A percentile compares a stretch with the other conserved stretches of the same genome.
Conservation (phyloP, 1,284 basidiomycete genomes). For the Cystobasidium sp. region DNA sequence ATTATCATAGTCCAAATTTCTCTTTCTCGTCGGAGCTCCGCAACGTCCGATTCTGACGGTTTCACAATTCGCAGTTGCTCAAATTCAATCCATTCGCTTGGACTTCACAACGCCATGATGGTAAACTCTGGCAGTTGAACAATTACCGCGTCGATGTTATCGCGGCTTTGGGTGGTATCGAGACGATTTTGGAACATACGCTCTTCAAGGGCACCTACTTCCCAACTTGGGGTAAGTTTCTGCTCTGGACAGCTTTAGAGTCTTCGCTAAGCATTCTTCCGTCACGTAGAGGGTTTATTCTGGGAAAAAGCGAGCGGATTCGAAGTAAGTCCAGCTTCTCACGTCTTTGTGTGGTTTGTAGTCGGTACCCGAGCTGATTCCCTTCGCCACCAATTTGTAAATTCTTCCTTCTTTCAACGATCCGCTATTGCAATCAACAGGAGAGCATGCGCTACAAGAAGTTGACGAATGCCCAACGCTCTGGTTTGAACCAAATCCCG, state of each 20-base stretch:
- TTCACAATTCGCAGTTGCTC: background rate
- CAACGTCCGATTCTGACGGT: no score
- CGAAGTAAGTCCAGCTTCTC: background rate
- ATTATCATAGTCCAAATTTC: constrained; percentile 60
- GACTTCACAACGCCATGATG: constrained; percentile 97
- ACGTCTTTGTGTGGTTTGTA: no score
- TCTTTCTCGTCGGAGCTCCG: no score
- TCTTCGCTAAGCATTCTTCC: background rate
- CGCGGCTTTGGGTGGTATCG: constrained; percentile 87
- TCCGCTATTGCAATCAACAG: background rate
- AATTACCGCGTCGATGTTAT: constrained; percentile 97
- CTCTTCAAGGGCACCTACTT: constrained; percentile 75
- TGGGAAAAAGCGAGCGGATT: constrained; percentile 16
- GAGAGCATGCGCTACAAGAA: constrained; percentile 81
- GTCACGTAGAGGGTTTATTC: constrained; percentile 65
- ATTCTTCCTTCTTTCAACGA: background rate
- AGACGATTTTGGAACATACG: constrained; percentile 88
- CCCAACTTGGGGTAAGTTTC: constrained; percentile 55
- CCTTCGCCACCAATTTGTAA: background rate
- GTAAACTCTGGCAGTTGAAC: constrained; percentile 97
- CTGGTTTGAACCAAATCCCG: constrained; percentile 96
- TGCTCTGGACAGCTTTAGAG: background rate
- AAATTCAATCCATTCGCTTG: constrained; percentile 61
- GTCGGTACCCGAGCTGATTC: background rate
- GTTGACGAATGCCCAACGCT: constrained; percentile 90